phyloP scores from a whole-genome alignment of 2,329 filamentous ascomycete genomes.

The Ascochyta koolunga region DNA sequence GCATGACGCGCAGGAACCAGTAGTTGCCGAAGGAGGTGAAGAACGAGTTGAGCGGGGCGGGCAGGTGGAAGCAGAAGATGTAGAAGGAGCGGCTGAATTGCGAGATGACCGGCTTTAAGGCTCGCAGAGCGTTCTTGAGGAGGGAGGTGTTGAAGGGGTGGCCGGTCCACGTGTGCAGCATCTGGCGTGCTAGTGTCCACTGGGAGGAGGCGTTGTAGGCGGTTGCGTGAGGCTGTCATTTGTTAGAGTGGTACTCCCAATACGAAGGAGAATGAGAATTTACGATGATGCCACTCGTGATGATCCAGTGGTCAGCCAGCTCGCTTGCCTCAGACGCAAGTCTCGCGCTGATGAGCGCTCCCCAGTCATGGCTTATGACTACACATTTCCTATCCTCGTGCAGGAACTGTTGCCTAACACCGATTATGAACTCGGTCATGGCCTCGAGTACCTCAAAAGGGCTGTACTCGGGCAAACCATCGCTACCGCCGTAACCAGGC shows the following conservation, averaged over 20 bases:
- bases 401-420: constrained; percentile 55
- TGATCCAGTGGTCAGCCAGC: constrained; percentile 62
- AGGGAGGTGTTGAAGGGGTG: constrained; percentile 54
- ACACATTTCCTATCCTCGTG: constrained; percentile 43
- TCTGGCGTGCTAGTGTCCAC: constrained; percentile 54
- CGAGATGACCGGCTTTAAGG: constrained; percentile 54
- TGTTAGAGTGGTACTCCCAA: not conserved
- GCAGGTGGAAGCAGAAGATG: constrained; percentile 61
- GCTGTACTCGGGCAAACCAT: constrained; percentile 57
- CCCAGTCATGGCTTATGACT: constrained; percentile 63
- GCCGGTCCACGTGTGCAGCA: constrained; percentile 56
- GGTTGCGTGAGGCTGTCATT: constrained; percentile 49
- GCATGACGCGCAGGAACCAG: constrained; percentile 54
- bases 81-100: constrained; percentile 61
- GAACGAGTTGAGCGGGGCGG: constrained; percentile 51
- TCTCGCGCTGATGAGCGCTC: constrained; percentile 58
- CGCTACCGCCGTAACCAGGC: constrained; percentile 65
- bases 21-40: constrained; percentile 58
- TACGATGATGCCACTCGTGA: constrained; percentile 61
- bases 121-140: constrained; percentile 52
- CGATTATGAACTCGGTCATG: constrained; percentile 60
- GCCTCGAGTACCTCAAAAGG: constrained; percentile 60
- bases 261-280: constrained; percentile 23
- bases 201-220: constrained; percentile 51
- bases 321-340: constrained; percentile 64